Conservation (phyloP, 495 filamentous ascomycete species). For the Xylaria flabelliformis region DNA sequence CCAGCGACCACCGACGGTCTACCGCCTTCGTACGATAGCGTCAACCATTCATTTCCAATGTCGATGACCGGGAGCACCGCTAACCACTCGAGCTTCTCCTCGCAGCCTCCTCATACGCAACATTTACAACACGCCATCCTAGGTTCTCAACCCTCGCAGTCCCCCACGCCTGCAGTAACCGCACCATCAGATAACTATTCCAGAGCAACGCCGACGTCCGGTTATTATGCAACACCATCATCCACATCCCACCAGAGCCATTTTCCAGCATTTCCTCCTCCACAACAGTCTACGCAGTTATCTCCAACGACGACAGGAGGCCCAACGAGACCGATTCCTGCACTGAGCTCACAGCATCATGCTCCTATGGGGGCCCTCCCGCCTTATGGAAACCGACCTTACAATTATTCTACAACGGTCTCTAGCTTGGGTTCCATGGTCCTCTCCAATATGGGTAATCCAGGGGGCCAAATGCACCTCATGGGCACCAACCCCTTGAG, state of each 20-base stretch:
- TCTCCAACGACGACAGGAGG: conserved; percentile 65
- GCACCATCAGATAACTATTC: conserved; percentile 68
- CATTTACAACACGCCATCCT: conserved; percentile 38
- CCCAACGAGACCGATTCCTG: conserved; percentile 60
- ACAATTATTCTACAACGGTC: conserved; percentile 27
- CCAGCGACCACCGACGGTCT: conserved; percentile 41
- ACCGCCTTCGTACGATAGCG: conserved; percentile 41
- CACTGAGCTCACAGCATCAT: conserved; percentile 55
- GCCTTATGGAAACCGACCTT: conserved; percentile 39
- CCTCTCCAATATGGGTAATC: conserved; percentile 78
- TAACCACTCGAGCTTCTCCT: conserved; percentile 38
- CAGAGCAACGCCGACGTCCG: conserved; percentile 64
- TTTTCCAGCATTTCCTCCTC: conserved; percentile 59
- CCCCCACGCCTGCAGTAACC: conserved; percentile 66
- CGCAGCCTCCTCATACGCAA: conserved; percentile 34
- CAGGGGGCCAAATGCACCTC: conserved; percentile 70
- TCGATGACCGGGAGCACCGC: conserved; percentile 39
- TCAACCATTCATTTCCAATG: conserved; percentile 42
- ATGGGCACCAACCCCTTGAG: conserved; percentile 62
- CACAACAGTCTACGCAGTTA: conserved; percentile 62
- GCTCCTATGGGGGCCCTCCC: conserved; percentile 54
- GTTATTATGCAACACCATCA: conserved; percentile 61
- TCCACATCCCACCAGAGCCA: conserved; percentile 67
- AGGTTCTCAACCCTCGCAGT: conserved; percentile 51
- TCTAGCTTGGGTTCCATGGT: conserved; percentile 68